A percentile compares a stretch with the other conserved stretches of the same genome.
Conservation (phyloP, 352 stramenopile genomes). For the Pythium grandisporangium region DNA sequence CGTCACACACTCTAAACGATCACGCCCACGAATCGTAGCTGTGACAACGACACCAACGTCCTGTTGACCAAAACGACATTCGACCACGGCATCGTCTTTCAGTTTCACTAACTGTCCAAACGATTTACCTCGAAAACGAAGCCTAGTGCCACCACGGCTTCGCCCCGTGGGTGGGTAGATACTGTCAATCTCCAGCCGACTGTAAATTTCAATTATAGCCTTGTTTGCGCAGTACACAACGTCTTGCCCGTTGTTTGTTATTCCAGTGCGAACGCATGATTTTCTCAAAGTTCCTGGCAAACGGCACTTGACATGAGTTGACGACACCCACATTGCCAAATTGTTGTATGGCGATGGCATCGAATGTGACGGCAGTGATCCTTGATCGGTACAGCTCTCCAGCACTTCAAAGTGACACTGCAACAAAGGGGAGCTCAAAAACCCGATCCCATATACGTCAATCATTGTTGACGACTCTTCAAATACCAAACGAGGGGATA, state of each 20-base stretch:
- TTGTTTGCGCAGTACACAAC: slow-evolving; percentile 9
- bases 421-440: slow-evolving; percentile 35
- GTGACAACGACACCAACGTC: slow-evolving; percentile 9
- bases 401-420: slow-evolving; percentile 32
- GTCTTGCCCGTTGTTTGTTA: slow-evolving; percentile 50
- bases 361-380: too few relatives aligned
- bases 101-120: slow-evolving; percentile 25
- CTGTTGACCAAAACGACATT: slow-evolving; percentile 55
- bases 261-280: slow-evolving; percentile 14
- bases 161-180: slow-evolving; percentile 39
- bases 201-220: slow-evolving; percentile 8
- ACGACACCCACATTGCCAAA: slow-evolving; percentile 41
- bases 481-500: slow-evolving; percentile 29
- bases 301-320: slow-evolving; percentile 36
- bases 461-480: slow-evolving; percentile 33
- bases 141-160: slow-evolving; percentile 34
- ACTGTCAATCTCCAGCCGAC: slow-evolving; percentile 25
- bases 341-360: too few relatives aligned
- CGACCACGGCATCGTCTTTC: too few relatives aligned
- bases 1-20: slow-evolving; percentile 28
- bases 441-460: slow-evolving; percentile 49
- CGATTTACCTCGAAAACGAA: slow-evolving; percentile 42
- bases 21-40: slow-evolving; percentile 14
- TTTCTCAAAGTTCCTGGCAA: slow-evolving; percentile 13
- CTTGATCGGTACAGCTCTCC: too few relatives aligned